Percentiles rank a stretch among this genome's conserved stretches.
phyloP scores from a whole-genome alignment of 1,284 basidiomycete species.

The Vanrija sp. region DNA sequence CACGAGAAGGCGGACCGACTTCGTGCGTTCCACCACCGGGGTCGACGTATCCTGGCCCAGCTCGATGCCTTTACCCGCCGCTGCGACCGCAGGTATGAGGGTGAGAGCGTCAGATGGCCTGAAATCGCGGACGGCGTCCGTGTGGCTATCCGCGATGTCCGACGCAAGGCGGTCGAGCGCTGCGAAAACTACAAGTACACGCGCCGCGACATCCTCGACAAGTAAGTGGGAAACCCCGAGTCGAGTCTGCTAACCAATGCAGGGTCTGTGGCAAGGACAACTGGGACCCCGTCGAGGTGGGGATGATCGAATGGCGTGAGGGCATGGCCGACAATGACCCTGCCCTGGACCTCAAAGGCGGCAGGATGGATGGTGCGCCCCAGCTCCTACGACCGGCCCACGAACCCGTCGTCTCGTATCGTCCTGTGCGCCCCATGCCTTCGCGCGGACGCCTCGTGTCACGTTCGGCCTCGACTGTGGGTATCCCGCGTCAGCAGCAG shows the following conservation, averaged over 20 bases:
- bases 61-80: conserved; percentile 43
- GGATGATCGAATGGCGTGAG: conserved; percentile 38
- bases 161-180: conserved; percentile 47
- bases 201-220: conserved; percentile 46
- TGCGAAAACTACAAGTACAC: conserved; percentile 51
- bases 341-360: conserved; percentile 31
- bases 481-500: background rate
- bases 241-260: background rate
- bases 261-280: conserved; percentile 40
- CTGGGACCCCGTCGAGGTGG: conserved; percentile 43
- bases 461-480: background rate
- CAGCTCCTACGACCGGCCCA: background rate
- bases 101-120: conserved; percentile 30
- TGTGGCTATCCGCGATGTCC: conserved; percentile 40
- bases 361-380: no score
- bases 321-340: conserved; percentile 36
- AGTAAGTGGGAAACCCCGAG: conserved; percentile 28
- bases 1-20: conserved; percentile 39
- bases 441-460: background rate
- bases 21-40: conserved; percentile 39
- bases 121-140: conserved; percentile 39
- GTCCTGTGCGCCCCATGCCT: background rate
- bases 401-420: background rate
- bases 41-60: conserved; percentile 39
- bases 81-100: conserved; percentile 44